phyloP scores from a whole-genome alignment of 2,329 filamentous ascomycete species.

The Myriosclerotinia curreyana region DNA sequence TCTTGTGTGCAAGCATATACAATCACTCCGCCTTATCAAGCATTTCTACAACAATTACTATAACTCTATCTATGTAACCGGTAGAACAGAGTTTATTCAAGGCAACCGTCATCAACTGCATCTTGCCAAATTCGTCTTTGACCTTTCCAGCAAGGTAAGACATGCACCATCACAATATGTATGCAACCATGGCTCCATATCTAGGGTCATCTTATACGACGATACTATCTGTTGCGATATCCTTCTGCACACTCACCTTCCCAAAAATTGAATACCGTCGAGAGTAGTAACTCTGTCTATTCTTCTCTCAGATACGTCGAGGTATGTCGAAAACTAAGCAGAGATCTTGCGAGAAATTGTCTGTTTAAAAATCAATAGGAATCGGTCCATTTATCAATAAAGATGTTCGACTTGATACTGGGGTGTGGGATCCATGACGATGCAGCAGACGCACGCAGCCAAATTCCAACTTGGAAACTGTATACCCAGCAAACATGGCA shows the following conservation, averaged over 20 bases:
- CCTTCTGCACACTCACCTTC: not conserved
- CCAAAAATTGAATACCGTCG: not conserved
- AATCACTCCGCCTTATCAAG: not conserved
- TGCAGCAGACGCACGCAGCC: not conserved
- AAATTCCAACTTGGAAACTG: not conserved
- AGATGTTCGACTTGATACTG: not conserved
- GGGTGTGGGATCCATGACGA: not conserved
- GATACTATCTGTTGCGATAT: not conserved
- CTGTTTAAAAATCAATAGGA: not conserved
- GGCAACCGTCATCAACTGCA: not conserved
- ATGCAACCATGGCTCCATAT: not conserved
- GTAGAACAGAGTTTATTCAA: not conserved
- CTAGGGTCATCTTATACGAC: not conserved
- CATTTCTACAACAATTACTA: not conserved
- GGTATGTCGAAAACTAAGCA: not conserved
- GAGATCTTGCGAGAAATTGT: not conserved
- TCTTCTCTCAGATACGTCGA: not conserved
- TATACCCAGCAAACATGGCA: constrained; percentile 2
- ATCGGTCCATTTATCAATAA: not conserved
- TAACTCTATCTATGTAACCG: no score
- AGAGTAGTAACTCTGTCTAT: not conserved
- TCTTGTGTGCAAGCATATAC: no score
- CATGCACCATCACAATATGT: not conserved
- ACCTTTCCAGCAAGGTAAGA: not conserved
- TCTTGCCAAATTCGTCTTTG: not conserved